Conservation (phyloP, 1,284 basidiomycete species). For the Melanopsichium pennsylvanicum region DNA sequence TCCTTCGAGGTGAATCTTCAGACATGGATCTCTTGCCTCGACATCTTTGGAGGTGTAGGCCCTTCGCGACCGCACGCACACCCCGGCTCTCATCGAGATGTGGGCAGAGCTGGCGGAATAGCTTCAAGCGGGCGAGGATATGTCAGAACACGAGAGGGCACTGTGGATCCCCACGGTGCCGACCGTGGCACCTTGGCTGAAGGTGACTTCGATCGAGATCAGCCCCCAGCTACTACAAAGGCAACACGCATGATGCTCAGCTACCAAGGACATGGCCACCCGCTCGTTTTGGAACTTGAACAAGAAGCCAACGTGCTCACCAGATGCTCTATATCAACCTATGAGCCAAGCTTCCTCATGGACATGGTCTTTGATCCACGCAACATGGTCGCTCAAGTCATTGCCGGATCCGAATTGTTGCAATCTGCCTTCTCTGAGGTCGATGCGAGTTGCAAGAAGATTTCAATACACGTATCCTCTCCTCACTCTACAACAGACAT, state of each 20-base stretch:
- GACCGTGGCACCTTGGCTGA: conserved; percentile 21
- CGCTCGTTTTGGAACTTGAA: conserved; percentile 76
- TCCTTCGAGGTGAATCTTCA: conserved; percentile 81
- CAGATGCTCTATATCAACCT: conserved; percentile 84
- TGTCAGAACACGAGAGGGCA: conserved; percentile 20
- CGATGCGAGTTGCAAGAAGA: conserved; percentile 41
- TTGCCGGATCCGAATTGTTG: conserved; percentile 41
- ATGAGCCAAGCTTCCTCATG: conserved; percentile 80
- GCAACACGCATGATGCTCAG: conserved; percentile 82
- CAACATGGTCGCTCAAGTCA: conserved; percentile 44
- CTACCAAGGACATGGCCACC: conserved; percentile 80
- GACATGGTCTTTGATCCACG: conserved; percentile 77
- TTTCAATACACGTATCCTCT: conserved; percentile 31
- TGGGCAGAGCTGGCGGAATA: neutral
- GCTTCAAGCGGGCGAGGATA: conserved; percentile 7
- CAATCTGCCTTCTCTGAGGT: conserved; percentile 46
- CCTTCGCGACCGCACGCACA: conserved; percentile 34
- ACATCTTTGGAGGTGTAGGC: conserved; percentile 84
- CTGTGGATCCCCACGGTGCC: conserved; percentile 15
- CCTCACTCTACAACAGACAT: conserved; percentile 1
- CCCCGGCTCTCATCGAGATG: conserved; percentile 8
- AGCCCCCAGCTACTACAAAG: conserved; percentile 6
- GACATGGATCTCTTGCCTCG: conserved; percentile 84
- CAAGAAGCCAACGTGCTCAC: conserved; percentile 90
- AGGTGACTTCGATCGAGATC: conserved; percentile 14